Base-by-base conservation (phyloP, 768 basidiomycete species). In the Suillus clintonianus region DNA sequence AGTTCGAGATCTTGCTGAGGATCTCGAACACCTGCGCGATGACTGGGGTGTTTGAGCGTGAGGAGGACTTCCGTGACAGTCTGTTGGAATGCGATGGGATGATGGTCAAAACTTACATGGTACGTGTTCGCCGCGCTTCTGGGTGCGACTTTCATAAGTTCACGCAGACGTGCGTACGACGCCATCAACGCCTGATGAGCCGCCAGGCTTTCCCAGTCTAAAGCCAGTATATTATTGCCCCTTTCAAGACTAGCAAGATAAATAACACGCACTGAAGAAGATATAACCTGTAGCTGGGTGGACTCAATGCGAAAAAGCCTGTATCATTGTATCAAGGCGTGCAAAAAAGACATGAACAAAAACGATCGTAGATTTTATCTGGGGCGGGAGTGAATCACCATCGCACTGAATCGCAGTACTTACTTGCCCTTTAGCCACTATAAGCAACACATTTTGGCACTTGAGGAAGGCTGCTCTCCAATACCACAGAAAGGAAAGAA, bases 171-270 rank as follows among this genome's bases (percentile, higher is more conserved):
- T 4, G 41, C 3, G 41, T 69, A 69, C 6, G 39, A 22, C 57
- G 5, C 36, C 1, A 68, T 67, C 39, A 71, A 0, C 1, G 64
- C 61, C 48, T 63, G 36, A 62, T 74, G 73, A n/a, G 63, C 37
- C 19, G 73, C 69, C 14, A 57, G 64, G 41, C 10, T 69, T 10
- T 68, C 72, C 69, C 73, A 73, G 57, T 74, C 73, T 74, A 19
- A 48, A 22, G 30, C 19, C 8, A 22, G 42, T 48, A 32, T 36
- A 17, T 11, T 19, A 57, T 30, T 43, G 19, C n/a, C 17, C 42
- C 17, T 43, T 22, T 17, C 34, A 6, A 15, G 17, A 57, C n/a
- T 13, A 30, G 34, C 34, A 3, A 37, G 17, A 34, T 8, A 19
- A 7, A 19, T 6, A 34, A 17, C 22, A 60, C 69, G 17, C 58